Base-by-base conservation (phyloP, 805 yeast species). In the Cyberlindnera euphorbiae region DNA sequence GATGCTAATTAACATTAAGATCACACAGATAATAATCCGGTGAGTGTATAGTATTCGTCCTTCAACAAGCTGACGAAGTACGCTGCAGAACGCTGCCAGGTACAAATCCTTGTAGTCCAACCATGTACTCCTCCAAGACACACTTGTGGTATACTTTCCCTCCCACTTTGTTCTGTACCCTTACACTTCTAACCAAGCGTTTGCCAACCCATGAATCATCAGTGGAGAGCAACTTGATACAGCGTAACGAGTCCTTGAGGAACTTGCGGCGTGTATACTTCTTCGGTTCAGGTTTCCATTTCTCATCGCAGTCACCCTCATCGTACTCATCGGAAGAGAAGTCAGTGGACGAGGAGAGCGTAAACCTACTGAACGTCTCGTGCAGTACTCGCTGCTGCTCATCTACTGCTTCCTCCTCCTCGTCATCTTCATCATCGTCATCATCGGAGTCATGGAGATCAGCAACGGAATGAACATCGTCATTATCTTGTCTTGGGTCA, bases 151-250 rank as follows among this genome's bases (percentile, higher is more conserved):
- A 13, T 10, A 7, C 28, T 13, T 26, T 26, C 28, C 13, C 11
- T 8, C 5, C 7, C 17, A 13, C 17, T 5, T 13, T 56, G 44
- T 3, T 67, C 53, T 3, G 69, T 66, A 41, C 64, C 64, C n/a
- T 31, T 5, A 27, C 11, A 3, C 22, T 68, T 64, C 15, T 73
- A 46, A 21, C 62, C 51, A 46, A 32, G 11, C 37, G 17, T 46
- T 65, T 72, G 29, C 75, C 73, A 16, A 69, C 56, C 82, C 83
- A 77, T 8, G 64, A 46, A 28, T 75, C 78, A 30, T 71, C 75
- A 42, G 63, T 63, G 1, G 69, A 61, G 35, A 77, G 59, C 4
- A 79, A 72, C 45, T 66, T 72, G 17, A 77, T 72, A 44, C 84
- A 77, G 32, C 81, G 66, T 23, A 77, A 52, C 13, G 79, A 69